Base-by-base conservation (phyloP, 805 yeast species). In the Starmerella khaoyaiensis region DNA sequence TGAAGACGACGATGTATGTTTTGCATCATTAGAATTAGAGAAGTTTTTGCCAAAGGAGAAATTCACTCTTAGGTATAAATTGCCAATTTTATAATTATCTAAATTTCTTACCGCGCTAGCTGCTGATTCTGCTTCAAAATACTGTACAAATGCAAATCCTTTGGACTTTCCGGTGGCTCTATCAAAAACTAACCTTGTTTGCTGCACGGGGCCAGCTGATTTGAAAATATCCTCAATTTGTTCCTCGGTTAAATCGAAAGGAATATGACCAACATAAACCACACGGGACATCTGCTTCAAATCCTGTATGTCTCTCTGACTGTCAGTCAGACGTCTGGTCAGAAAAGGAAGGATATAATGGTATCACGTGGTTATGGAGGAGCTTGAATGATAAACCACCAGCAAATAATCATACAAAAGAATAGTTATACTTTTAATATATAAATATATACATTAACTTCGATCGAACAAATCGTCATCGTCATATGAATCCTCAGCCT, bases 201-300 rank as follows among this genome's bases (percentile, higher is more conserved):
- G 72, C 19, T 71, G 68, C 2, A 87, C 87, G 0, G 96, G 94
- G 1, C 96, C 97, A 2, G 82, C 90, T 2, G 93, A 75, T 40
- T 68, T 65, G 43, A 93, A 93, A 11, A 87, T 72, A 45, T 81
- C 93, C 47, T 72, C 59, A n/a, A 87, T 77, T 56, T 86, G 96
- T 50, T 83, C 93, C 55, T 87, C 97, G 0, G 95, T 80, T 53
- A 80, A 83, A 52, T 87, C 96, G 54, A 76, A 83, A 1, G 97
- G 97, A 26, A 87, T 79, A 12, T 82, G 77, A 3, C 94, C 93
- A 28, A 86, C 71, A 51, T 79, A 79, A 2, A 83, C 78, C 23
- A 70, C 71, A 23, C 42, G 44, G 12, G 53, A 48, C 50, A 49
- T 44, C 7, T n/a, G n/a, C n/a, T n/a, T n/a, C n/a, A n/a, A n/a